A percentile compares a stretch with the other conserved stretches of the same genome.
Evolutionary conservation across 192 early-diverging fungal species (phyloP).

Genomic region (Funneliformis geosporum): DNA sequence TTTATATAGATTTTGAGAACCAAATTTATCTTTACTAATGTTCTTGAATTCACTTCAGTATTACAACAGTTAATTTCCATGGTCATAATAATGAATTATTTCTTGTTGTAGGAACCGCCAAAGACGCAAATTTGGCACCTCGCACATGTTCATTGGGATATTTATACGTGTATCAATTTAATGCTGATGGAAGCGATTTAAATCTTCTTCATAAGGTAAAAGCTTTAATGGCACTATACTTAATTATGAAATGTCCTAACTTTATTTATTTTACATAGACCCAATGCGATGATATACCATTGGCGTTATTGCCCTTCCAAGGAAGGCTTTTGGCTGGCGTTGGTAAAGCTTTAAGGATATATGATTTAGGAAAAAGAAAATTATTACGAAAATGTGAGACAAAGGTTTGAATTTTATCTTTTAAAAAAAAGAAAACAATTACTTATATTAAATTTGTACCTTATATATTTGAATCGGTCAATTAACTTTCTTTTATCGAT

Average conservation of each 20-base stretch:
- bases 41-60: conserved; percentile 30
- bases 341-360: conserved; percentile 86
- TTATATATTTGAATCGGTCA: not conserved
- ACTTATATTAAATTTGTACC: not conserved
- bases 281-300: conserved; percentile 81
- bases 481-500: not conserved
- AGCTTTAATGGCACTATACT: not conserved
- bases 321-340: conserved; percentile 87
- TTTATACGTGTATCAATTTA: conserved; percentile 75
- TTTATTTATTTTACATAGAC: conserved; percentile 47
- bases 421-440: not conserved
- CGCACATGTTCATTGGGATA: conserved; percentile 67
- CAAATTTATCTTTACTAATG: not conserved
- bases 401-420: conserved; percentile 46
- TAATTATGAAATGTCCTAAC: not conserved
- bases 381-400: conserved; percentile 90
- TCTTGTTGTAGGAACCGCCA: conserved; percentile 84
- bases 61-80: conserved; percentile 66
- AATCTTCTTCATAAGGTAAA: conserved; percentile 75
- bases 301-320: conserved; percentile 82
- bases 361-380: conserved; percentile 88
- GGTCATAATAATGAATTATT: conserved; percentile 57
- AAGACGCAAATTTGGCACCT: conserved; percentile 68
- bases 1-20: not conserved
- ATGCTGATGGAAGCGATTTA: conserved; percentile 60